phyloP scores from a whole-genome alignment of 1,139 yeast genomes.

The Zygoascus hellenicus region DNA sequence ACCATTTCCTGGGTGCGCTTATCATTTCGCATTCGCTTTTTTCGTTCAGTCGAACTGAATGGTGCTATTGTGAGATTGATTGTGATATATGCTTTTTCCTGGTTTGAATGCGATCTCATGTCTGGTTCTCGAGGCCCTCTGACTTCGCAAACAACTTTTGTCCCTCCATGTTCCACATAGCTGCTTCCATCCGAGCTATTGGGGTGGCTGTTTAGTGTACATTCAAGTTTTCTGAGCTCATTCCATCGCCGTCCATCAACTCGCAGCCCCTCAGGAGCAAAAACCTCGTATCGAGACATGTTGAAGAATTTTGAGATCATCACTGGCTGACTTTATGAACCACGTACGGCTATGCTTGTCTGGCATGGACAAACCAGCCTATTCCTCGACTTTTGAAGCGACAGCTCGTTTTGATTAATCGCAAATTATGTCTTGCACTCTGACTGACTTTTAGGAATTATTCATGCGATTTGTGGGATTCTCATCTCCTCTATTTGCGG shows the following conservation, averaged over 20 bases:
- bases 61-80: slow-evolving; percentile 70
- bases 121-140: slow-evolving; percentile 87
- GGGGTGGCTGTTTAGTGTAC: slow-evolving; percentile 83
- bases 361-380: no score
- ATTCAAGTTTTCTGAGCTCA: slow-evolving; percentile 75
- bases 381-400: no score
- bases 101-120: slow-evolving; percentile 39
- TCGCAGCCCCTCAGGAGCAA: slow-evolving; percentile 90
- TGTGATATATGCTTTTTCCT: slow-evolving; percentile 48
- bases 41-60: slow-evolving; percentile 73
- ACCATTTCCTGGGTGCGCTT: slow-evolving; percentile 67
- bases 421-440: no score
- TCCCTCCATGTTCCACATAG: slow-evolving; percentile 85
- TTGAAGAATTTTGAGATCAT: neutral
- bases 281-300: slow-evolving; percentile 52
- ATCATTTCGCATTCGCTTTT: slow-evolving; percentile 45
- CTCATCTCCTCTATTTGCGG: no score
- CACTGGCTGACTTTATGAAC: no score
- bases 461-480: no score
- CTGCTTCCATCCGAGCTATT: slow-evolving; percentile 89
- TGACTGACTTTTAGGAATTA: no score
- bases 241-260: slow-evolving; percentile 94
- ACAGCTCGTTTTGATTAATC: no score
- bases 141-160: slow-evolving; percentile 80
- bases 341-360: no score